phyloP scores from a whole-genome alignment of 1,284 basidiomycete species.

The Trametes polyzona region DNA sequence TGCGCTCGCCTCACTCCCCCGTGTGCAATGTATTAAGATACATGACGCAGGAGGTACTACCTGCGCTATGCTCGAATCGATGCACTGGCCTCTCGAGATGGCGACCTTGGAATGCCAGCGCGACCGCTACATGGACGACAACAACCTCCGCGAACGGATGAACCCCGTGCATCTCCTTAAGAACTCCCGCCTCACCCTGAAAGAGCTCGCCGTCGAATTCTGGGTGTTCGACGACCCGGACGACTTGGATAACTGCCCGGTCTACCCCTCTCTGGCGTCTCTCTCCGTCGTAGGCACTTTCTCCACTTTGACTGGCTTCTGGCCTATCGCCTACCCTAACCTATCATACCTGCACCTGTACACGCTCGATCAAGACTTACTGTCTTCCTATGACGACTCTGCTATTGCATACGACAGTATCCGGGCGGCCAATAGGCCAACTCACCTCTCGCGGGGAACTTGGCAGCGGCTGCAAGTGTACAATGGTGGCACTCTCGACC shows the following conservation, averaged over 20 bases:
- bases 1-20: background rate
- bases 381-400: background rate
- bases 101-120: background rate
- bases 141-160: background rate
- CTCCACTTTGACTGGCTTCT: background rate
- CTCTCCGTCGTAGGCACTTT: background rate
- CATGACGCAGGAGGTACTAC: background rate
- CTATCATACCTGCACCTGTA: background rate
- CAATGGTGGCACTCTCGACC: background rate
- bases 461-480: background rate
- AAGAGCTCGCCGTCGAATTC: background rate
- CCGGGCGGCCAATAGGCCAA: background rate
- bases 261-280: background rate
- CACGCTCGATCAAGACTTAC: background rate
- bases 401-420: background rate
- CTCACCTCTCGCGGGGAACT: background rate
- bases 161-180: background rate
- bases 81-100: background rate
- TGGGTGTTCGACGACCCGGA: background rate
- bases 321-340: background rate
- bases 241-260: too few relatives aligned
- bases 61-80: background rate
- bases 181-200: background rate
- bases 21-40: background rate
- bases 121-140: background rate